Evolutionary conservation across 2,329 filamentous ascomycete genomes (phyloP).

Genomic region (Botrytis sinoallii): DNA sequence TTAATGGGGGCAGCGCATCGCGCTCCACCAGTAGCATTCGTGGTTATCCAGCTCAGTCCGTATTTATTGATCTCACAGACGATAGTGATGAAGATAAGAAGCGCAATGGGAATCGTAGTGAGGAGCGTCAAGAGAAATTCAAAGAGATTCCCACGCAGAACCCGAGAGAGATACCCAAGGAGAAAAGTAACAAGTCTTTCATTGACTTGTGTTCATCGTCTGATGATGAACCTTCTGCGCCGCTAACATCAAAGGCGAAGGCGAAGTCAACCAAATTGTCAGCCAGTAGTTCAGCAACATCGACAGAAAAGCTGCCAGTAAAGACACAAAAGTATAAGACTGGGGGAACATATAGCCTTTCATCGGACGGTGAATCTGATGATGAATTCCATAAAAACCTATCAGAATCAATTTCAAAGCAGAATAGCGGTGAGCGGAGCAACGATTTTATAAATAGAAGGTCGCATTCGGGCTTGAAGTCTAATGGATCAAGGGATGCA

Average conservation of each 20-base stretch:
- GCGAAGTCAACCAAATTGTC: not conserved
- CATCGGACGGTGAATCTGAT: not conserved
- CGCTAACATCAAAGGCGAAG: not conserved
- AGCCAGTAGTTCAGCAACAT: not conserved
- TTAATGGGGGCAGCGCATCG: not conserved
- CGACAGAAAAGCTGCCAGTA: not conserved
- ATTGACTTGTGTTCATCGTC: conserved; percentile 2
- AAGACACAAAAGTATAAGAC: not conserved
- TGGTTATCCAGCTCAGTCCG: not conserved
- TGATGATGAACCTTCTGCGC: not conserved
- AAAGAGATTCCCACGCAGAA: not conserved
- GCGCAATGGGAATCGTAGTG: not conserved
- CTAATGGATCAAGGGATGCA: not conserved
- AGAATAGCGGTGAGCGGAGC: not conserved
- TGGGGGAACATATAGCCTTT: conserved; percentile 8
- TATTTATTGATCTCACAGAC: not conserved
- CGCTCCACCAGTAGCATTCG: not conserved
- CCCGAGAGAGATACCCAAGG: not conserved
- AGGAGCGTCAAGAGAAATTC: not conserved
- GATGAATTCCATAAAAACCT: not conserved
- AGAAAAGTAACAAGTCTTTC: not conserved
- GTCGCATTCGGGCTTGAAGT: not conserved
- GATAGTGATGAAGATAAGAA: not conserved
- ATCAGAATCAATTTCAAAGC: not conserved
- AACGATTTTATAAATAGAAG: not conserved